Percentiles rank a stretch among this genome's conserved stretches.
These are phyloP conservation scores for Euphorbia lathyris DNA, from an alignment of 345 rosid species.

Conservation along the genomic window DNA sequence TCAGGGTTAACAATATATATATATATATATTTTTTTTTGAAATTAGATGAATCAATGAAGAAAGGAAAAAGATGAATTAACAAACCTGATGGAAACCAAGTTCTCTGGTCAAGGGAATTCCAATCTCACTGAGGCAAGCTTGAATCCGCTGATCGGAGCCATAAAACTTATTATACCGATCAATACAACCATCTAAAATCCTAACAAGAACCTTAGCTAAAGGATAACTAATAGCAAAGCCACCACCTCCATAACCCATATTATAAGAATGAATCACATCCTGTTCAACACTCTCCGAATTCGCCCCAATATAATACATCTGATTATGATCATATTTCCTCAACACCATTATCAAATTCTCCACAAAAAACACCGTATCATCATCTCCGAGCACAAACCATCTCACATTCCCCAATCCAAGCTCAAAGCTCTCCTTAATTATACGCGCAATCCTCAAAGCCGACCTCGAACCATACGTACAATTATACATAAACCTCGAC, in stretches of 20 bases:
- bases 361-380: slow-evolving; percentile 77
- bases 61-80: neutral
- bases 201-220: slow-evolving; percentile 65
- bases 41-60: no score
- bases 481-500: slow-evolving; percentile 58
- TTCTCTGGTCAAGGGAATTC: slow-evolving; percentile 73
- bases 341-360: slow-evolving; percentile 63
- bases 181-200: slow-evolving; percentile 78
- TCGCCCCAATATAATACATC: slow-evolving; percentile 83
- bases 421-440: slow-evolving; percentile 73
- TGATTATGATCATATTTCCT: slow-evolving; percentile 74
- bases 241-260: slow-evolving; percentile 92
- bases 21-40: no score
- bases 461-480: slow-evolving; percentile 69
- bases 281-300: slow-evolving; percentile 89
- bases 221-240: slow-evolving; percentile 77
- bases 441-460: slow-evolving; percentile 74
- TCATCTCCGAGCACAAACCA: slow-evolving; percentile 98
- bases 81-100: slow-evolving; percentile 88
- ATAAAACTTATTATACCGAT: slow-evolving; percentile 62
- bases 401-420: slow-evolving; percentile 63
- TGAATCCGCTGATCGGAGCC: slow-evolving; percentile 87
- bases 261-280: slow-evolving; percentile 68
- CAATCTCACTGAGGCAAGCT: slow-evolving; percentile 78
- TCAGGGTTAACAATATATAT: no score